Percentiles rank a stretch among this genome's conserved stretches.
phyloP scores from a whole-genome alignment of 768 basidiomycete species.

The Lentinula edodes region DNA sequence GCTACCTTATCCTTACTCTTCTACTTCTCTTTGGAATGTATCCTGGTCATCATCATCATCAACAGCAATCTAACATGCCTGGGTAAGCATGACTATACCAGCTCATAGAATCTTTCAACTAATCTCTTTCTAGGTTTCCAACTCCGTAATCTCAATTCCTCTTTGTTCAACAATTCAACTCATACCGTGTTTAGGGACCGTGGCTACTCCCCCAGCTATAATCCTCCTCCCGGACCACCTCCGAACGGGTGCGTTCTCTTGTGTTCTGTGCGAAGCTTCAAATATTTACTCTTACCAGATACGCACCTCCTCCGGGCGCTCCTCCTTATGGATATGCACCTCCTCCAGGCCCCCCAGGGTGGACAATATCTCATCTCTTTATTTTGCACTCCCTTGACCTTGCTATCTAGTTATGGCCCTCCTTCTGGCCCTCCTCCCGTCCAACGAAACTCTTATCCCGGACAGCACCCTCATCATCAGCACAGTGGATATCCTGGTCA shows the following conservation, averaged over 20 bases:
- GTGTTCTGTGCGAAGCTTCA: not conserved
- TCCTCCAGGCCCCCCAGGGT: slow-evolving; percentile 16
- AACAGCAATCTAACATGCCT: not conserved
- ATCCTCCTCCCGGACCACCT: slow-evolving; percentile 3
- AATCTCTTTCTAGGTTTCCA: slow-evolving; percentile 1
- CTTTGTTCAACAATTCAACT: not conserved
- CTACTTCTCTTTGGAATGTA: not conserved
- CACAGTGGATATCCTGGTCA: slow-evolving; percentile 23
- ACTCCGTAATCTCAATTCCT: not conserved
- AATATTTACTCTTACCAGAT: slow-evolving; percentile 4
- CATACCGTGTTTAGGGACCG: not conserved
- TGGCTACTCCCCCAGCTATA: not conserved
- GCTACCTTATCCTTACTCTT: not conserved
- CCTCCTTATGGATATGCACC: slow-evolving; percentile 11
- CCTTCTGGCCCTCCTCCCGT: slow-evolving; percentile 23
- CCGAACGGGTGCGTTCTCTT: slow-evolving; percentile 2
- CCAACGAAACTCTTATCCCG: slow-evolving; percentile 31
- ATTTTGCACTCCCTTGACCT: slow-evolving; percentile 7
- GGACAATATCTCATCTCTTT: not conserved
- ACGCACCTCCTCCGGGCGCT: slow-evolving; percentile 20
- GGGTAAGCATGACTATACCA: not conserved
- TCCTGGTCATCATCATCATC: not conserved
- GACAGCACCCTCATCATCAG: slow-evolving; percentile 36
- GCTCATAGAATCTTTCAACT: not conserved
- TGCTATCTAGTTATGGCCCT: slow-evolving; percentile 10